Evolutionary conservation across 2,329 filamentous ascomycete species (phyloP), one percentile per base, ranked within the genome.

Genomic region (Neopestalotiopsis clavispora): DNA sequence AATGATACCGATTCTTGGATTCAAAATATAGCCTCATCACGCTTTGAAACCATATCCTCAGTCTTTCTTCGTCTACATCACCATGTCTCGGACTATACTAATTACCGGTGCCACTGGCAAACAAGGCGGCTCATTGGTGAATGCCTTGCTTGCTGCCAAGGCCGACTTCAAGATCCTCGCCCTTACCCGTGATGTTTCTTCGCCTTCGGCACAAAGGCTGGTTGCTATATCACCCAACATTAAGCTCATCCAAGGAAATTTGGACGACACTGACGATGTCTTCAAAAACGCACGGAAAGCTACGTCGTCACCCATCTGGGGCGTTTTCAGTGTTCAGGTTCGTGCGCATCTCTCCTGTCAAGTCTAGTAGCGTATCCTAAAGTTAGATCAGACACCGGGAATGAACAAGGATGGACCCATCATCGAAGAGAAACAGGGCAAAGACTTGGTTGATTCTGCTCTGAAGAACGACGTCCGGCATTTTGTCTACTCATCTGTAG

Each of bases 401-500:
- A 62, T 62, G 59, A 62, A 62, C 59, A 62, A 40, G 59, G 14
- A 20, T 13, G 59, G 59, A 13, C 59, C 59, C 13, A 12, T 20
- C 7, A 62, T 62, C 10, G 59, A 62, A n/a, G 59, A 62, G 30
- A 40, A 34, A 7, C 59, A 62, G 23, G 96, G 96, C 71, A 91
- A 92, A 78, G 92, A 93, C 2, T 86, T 98, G 69, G 96, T 95
- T 69, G 93, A 97, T 77, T 94, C 94, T 14, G 95, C 95, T 67
- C 95, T 96, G 80, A 90, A 88, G 75, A 92, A 92, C 56, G 91
- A 93, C 65, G 89, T 98, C 62, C 90, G 94, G 75, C 96, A 98
- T 81, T 98, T 94, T 80, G 89, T 99, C 78, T 99, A 97, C 83
- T 97, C 94, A 74, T 97, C 94, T 76, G 97, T 98, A 95, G 59